Evolutionary conservation across 2,329 filamentous ascomycete genomes (phyloP).

Genomic region (Pleomassaria siparia): DNA sequence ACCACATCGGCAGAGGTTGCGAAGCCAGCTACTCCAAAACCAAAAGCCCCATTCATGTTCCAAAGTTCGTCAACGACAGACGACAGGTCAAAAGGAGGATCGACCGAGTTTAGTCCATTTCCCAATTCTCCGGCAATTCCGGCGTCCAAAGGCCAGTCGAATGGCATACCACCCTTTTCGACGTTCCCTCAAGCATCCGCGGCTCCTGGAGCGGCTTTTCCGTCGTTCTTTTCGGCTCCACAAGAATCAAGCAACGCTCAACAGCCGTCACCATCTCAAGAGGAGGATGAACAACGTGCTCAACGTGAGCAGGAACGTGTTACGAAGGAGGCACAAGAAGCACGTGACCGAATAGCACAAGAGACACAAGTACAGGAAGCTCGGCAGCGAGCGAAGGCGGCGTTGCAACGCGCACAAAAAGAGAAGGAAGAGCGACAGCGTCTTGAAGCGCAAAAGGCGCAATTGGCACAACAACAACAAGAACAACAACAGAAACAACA

Average conservation of each 20-base stretch:
- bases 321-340: slow-evolving; percentile 10
- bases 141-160: not conserved
- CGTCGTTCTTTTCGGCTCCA: not conserved
- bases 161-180: not conserved
- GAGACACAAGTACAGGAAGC: slow-evolving; percentile 3
- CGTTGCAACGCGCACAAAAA: slow-evolving; percentile 3
- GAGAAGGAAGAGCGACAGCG: not conserved
- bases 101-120: not conserved
- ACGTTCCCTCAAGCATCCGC: not conserved
- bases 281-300: slow-evolving; percentile 4
- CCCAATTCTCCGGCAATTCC: not conserved
- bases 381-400: slow-evolving; percentile 5
- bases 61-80: not conserved
- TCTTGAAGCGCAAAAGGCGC: not conserved
- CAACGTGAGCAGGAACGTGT: slow-evolving; percentile 7
- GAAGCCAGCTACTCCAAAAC: not conserved
- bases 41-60: not conserved
- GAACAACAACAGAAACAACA: slow-evolving; percentile 1
- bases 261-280: not conserved
- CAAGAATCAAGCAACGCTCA: not conserved
- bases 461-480: not conserved
- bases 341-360: slow-evolving; percentile 1
- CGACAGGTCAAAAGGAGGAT: not conserved
- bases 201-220: not conserved
- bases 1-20: not conserved